Base-by-base conservation (phyloP, 202 grass and related monocot genomes). In the Hordeum pubiflorum region DNA sequence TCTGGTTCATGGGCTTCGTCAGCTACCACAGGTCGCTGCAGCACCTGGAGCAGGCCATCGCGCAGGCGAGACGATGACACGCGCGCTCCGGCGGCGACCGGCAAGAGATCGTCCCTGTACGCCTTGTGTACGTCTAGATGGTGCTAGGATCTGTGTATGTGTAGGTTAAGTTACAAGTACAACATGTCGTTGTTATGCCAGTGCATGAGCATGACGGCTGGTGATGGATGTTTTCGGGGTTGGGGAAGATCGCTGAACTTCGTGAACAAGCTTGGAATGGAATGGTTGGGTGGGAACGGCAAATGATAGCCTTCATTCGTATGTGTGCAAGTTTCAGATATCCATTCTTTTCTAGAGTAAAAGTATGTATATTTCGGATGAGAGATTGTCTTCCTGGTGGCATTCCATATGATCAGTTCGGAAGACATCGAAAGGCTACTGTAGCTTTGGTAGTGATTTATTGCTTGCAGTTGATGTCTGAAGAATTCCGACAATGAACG, bases 1-100 rank as follows among this genome's bases (percentile, higher is more conserved):
- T 98, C 85, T 98, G 95, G 95, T 98, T 98, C 89, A 83, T 98
- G 86, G 88, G 88, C 0, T 98, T 98, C 81, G 74, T 91, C 75
- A 93, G 79, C 81, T 91, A 86, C 70, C 39, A 86, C 65, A 78
- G 86, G 34, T 91, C 90, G 63, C 84, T 93, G 74, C 85, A 80
- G 34, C 91, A 87, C 83, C 82, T 98, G 3, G 63, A 85, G 81
- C 84, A 80, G 58, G 90, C 86, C 75, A 81, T 94, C 62, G 87
- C 82, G 22, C 70, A 76, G 38, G 61, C 67, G 2, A 86, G 72
- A 66, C 89, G 78, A 83, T 92, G 85, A 88, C 61, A 0, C 20
- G 3, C 46, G 5, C 32, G 58, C 59, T 5, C 6, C 15, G 41
- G n/a, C 27, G 56, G 15, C 38, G 57, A 64, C 40, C 37, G 24